A percentile compares a stretch with the other conserved stretches of the same genome.
These are phyloP conservation scores for Dendrocalamus latiflorus DNA, from an alignment of 202 grass and related monocot species.

Conservation along the genomic window DNA sequence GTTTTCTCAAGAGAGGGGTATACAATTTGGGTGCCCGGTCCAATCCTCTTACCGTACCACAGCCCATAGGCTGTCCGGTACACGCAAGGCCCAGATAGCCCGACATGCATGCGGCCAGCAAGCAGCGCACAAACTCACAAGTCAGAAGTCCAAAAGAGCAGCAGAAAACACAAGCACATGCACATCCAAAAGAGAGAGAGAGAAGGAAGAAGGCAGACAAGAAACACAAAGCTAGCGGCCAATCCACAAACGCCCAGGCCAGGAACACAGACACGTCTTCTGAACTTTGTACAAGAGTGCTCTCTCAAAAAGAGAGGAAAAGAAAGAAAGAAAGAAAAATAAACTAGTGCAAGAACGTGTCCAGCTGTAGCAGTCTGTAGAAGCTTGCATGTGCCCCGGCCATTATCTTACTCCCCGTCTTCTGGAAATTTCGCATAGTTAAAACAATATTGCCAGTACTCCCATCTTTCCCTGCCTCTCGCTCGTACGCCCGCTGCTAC, in stretches of 20 bases:
- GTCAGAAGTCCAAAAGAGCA: neutral
- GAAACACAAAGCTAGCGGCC: neutral
- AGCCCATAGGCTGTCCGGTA: neutral
- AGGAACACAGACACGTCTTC: neutral
- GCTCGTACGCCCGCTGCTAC: no score
- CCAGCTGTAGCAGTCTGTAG: constrained; percentile 29
- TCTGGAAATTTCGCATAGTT: constrained; percentile 21
- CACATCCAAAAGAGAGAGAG: neutral
- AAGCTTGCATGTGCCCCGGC: constrained; percentile 25
- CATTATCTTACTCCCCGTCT: neutral
- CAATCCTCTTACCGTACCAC: neutral
- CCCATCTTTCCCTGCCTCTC: neutral
- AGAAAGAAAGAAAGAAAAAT: no score
- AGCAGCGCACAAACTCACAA: neutral
- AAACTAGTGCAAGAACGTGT: no score
- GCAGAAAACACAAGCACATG: neutral
- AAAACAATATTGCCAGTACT: neutral
- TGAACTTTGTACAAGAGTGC: no score
- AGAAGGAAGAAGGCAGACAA: neutral
- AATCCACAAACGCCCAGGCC: neutral
- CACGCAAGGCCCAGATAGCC: neutral
- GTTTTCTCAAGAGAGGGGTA: no score
- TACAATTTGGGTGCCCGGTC: no score
- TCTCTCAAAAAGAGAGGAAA: no score
- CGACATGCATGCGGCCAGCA: no score